phyloP scores from a whole-genome alignment of 495 filamentous ascomycete genomes.

The Neurospora sp. region DNA sequence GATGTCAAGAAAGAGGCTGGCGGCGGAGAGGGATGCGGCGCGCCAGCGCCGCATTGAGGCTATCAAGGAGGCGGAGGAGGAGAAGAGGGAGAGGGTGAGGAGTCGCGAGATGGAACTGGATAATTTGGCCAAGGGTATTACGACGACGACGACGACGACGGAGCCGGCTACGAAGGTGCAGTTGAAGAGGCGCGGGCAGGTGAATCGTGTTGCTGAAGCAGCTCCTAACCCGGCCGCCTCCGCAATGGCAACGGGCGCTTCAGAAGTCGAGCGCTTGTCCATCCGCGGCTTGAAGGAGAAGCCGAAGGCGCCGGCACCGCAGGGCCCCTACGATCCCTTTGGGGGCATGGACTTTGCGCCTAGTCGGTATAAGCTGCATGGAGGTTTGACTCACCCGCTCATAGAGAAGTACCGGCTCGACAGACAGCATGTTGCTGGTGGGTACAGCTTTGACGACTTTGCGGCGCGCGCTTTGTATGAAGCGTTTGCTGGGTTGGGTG shows the following conservation, averaged over 20 bases:
- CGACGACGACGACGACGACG: not conserved
- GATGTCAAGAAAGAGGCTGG: conserved; percentile 23
- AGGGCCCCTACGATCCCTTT: conserved; percentile 79
- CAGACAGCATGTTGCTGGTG: conserved; percentile 53
- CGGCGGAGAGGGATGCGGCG: conserved; percentile 41
- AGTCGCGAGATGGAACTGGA: conserved; percentile 41
- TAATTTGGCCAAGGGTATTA: conserved; percentile 23
- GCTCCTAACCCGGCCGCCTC: conserved; percentile 1
- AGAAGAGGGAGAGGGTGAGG: conserved; percentile 39
- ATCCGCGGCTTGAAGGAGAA: conserved; percentile 73
- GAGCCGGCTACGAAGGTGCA: conserved; percentile 47
- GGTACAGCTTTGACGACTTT: conserved; percentile 74
- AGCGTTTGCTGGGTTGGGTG: conserved; percentile 78
- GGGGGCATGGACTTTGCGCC: conserved; percentile 58
- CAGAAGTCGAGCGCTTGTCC: conserved; percentile 34
- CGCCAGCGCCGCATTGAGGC: conserved; percentile 49
- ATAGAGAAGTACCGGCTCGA: conserved; percentile 32
- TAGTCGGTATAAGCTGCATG: conserved; percentile 54
- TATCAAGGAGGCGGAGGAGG: conserved; percentile 46
- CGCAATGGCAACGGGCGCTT: not conserved
- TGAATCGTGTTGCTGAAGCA: conserved; percentile 19
- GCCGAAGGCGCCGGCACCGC: conserved; percentile 20
- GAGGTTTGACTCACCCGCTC: conserved; percentile 48
- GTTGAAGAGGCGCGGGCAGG: conserved; percentile 54
- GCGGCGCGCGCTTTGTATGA: conserved; percentile 71